phyloP scores from a whole-genome alignment of 495 filamentous ascomycete species.

The Aspergillus taichungensis region DNA sequence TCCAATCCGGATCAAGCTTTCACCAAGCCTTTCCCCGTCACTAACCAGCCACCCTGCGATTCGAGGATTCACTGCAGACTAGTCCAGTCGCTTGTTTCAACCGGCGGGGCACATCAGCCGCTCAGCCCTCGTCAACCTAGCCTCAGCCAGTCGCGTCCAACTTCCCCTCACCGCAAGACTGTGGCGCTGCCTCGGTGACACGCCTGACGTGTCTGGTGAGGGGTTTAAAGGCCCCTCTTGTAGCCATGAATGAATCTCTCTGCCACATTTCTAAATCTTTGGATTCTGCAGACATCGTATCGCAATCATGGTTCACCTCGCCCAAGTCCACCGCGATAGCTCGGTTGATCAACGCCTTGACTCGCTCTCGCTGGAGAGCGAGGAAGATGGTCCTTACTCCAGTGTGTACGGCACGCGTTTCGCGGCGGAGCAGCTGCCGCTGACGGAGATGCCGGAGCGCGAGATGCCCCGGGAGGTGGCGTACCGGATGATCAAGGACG shows the following conservation, averaged over 20 bases:
- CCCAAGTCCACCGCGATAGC: conserved; percentile 25
- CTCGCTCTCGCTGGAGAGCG: conserved; percentile 25
- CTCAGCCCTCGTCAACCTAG: no score
- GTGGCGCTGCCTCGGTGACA: no score
- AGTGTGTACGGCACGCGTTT: conserved; percentile 81
- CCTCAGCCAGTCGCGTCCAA: neutral
- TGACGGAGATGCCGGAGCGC: conserved; percentile 77
- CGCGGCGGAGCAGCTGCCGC: conserved; percentile 67
- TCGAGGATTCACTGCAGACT: no score
- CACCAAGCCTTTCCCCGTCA: no score
- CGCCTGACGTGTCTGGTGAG: neutral
- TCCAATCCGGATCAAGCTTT: no score
- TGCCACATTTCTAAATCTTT: neutral
- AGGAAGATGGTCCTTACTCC: conserved; percentile 52
- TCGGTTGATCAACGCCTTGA: conserved; percentile 20
- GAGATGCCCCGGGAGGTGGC: conserved; percentile 88
- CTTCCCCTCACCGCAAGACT: neutral
- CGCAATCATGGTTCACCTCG: conserved; percentile 32
- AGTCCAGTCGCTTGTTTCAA: no score
- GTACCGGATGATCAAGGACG: conserved; percentile 92
- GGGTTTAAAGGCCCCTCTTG: neutral
- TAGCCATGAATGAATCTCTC: neutral
- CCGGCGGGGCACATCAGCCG: no score
- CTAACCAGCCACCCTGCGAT: no score
- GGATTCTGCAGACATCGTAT: neutral